phyloP scores from a whole-genome alignment of 192 early-diverging fungal species.

The Cladochytrium replicatum region DNA sequence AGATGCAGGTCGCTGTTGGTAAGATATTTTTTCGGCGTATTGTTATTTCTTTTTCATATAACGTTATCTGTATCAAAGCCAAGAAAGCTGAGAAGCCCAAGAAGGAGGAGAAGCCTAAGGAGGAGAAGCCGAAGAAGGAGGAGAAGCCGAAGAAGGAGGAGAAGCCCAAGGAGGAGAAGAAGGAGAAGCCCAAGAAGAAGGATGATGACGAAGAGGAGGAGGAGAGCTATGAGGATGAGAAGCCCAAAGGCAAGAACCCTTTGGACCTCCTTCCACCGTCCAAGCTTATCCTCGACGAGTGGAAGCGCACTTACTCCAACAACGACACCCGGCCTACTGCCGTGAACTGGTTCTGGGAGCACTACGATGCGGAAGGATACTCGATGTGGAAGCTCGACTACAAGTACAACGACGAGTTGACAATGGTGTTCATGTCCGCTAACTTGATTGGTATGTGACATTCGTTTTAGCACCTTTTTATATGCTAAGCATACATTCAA shows the following conservation, averaged over 20 bases:
- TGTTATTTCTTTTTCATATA: no score
- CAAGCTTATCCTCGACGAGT: constrained; percentile 75
- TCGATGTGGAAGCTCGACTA: constrained; percentile 87
- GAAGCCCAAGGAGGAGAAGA: constrained; percentile 36
- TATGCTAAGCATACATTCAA: no score
- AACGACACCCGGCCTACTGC: constrained; percentile 79
- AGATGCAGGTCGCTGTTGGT: constrained; percentile 27
- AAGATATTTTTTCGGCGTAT: no score
- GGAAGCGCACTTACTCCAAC: constrained; percentile 98
- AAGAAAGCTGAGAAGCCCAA: constrained; percentile 50
- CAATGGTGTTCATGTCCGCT: constrained; percentile 79
- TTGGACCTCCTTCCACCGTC: constrained; percentile 79
- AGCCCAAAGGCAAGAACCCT: constrained; percentile 85
- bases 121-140: no score
- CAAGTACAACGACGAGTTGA: constrained; percentile 93
- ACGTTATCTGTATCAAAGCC: no score
- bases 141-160: constrained; percentile 37
- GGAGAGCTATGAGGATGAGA: constrained; percentile 52
- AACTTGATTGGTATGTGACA: constrained; percentile 94
- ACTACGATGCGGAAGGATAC: constrained; percentile 79
- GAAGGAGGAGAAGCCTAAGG: no score
- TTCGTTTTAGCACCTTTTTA: no score
- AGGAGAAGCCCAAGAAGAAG: constrained; percentile 51
- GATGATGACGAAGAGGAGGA: constrained; percentile 49
- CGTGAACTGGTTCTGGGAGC: constrained; percentile 89